Evolutionary conservation across 2,329 filamentous ascomycete genomes (phyloP).

Genomic region (Penicillium sp.): DNA sequence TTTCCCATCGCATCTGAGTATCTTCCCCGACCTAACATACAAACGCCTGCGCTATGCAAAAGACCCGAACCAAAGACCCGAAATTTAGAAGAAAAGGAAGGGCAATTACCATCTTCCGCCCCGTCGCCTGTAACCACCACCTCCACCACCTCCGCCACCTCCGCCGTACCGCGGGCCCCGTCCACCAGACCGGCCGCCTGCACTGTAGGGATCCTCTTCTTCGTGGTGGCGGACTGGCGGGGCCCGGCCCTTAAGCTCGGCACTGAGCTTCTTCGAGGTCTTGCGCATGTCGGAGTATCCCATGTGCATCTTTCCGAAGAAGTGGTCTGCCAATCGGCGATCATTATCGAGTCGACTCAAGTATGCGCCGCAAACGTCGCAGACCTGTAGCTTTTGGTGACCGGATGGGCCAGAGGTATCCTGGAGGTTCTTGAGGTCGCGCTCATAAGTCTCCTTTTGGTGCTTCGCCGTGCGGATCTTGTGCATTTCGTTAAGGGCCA

Average conservation of each 20-base stretch:
- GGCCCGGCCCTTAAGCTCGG: slow-evolving; percentile 77
- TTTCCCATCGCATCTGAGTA: slow-evolving; percentile 28
- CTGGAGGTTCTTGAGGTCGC: slow-evolving; percentile 84
- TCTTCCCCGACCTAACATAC: slow-evolving; percentile 31
- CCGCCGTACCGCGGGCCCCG: slow-evolving; percentile 47
- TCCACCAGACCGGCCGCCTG: slow-evolving; percentile 45
- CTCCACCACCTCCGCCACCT: slow-evolving; percentile 52
- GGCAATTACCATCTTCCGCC: slow-evolving; percentile 45
- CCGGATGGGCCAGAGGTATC: slow-evolving; percentile 92
- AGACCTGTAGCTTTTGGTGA: slow-evolving; percentile 97
- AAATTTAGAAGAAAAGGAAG: slow-evolving; percentile 12
- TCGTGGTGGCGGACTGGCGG: slow-evolving; percentile 62
- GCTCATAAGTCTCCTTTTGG: slow-evolving; percentile 80
- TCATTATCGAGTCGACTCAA: slow-evolving; percentile 92
- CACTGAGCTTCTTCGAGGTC: slow-evolving; percentile 82
- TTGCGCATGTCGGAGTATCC: slow-evolving; percentile 98
- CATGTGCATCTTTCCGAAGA: slow-evolving; percentile 99
- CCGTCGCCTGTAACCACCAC: slow-evolving; percentile 50
- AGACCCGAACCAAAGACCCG: slow-evolving; percentile 18
- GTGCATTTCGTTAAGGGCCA: slow-evolving; percentile 86
- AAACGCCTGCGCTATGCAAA: slow-evolving; percentile 52
- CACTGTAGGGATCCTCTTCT: slow-evolving; percentile 57
- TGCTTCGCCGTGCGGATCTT: slow-evolving; percentile 79
- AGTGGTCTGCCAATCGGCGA: slow-evolving; percentile 89
- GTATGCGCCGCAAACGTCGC: slow-evolving; percentile 97